phyloP scores from a whole-genome alignment of 129 eudicot species.

The Mikania micrantha region DNA sequence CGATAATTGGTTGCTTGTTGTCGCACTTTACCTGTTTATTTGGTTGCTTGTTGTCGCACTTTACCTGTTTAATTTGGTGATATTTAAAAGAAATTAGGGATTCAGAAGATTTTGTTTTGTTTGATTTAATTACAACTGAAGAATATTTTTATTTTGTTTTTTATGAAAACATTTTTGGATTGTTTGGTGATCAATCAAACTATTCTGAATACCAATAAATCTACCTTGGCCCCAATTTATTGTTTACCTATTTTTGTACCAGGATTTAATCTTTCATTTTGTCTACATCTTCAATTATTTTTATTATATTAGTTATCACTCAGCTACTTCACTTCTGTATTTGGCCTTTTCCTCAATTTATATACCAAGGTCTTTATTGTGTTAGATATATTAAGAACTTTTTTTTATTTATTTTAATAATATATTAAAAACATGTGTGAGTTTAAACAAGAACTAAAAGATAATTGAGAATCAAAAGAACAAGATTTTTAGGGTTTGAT shows the following conservation, averaged over 20 bases:
- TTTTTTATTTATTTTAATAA: no score
- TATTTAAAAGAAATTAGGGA: no score
- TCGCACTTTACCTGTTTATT: constrained; percentile 8
- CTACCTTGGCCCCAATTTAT: constrained; percentile 25
- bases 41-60: no score
- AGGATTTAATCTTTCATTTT: constrained; percentile 27
- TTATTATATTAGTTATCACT: constrained; percentile 18
- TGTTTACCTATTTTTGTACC: constrained; percentile 17
- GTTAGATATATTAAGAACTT: constrained; percentile 16
- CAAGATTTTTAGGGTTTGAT: no score
- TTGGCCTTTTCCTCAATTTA: constrained; percentile 14
- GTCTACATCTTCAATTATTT: constrained; percentile 27
- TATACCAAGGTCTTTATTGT: constrained; percentile 8
- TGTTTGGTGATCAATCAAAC: constrained; percentile 31
- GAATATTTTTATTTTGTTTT: no score
- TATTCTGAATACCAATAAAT: constrained; percentile 17
- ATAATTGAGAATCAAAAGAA: no score
- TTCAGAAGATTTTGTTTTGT: neutral
- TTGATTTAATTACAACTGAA: constrained; percentile 2
- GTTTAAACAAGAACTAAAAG: no score
- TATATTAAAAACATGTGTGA: no score
- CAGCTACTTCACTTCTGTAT: constrained; percentile 5
- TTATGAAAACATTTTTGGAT: constrained; percentile 16
- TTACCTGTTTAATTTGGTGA: constrained; percentile 13
- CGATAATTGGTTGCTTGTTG: no score